Base-by-base conservation (phyloP, 768 basidiomycete genomes). In the Russula sp. region DNA sequence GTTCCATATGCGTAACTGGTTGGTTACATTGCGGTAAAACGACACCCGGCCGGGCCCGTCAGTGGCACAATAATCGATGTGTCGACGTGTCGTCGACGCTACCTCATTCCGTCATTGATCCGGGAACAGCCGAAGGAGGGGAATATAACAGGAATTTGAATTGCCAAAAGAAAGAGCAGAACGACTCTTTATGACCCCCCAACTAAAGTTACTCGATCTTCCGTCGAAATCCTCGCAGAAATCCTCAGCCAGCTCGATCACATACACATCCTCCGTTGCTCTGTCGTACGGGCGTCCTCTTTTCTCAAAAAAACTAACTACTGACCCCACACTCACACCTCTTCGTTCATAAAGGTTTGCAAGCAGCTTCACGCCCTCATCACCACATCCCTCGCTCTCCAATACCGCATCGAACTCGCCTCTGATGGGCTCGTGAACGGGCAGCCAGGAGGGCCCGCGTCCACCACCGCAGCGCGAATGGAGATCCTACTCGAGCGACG, bases 401-500 rank as follows among this genome's bases (percentile, higher is more conserved):
- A 71, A 51, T 76, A 76, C 57, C 59, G 57, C 40, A 70, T 76
- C 58, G 75, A 76, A 57, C 74, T 75, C 20, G 72, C 59, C 1
- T 72, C 72, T 1, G 75, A 75, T 34, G 70, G 70, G 5, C 62
- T 76, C 28, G 62, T 74, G 6, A 72, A 74, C 53, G 72, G 72
- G 2, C 60, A 65, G 0, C 36, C 64, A 24, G 50, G 49, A 0
- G 59, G 57, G 2, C 55, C 66, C 16, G 38, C 38, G 16, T 40
- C 74, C 32, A 57, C 71, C 16, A 65, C 73, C 48, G 68, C 70
- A 2, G 75, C 77, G 0, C 76, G 77, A 0, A 72, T 81, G 16
- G 59, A 62, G 0, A 72, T 72, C 0, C 73, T 81, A 0, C 73
- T 74, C 3, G 67, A 70, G 22, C 72, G 79, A 0, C 75, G 80